Conservation (phyloP, 1,139 yeast genomes). For the Yamadazyma triangularis region DNA sequence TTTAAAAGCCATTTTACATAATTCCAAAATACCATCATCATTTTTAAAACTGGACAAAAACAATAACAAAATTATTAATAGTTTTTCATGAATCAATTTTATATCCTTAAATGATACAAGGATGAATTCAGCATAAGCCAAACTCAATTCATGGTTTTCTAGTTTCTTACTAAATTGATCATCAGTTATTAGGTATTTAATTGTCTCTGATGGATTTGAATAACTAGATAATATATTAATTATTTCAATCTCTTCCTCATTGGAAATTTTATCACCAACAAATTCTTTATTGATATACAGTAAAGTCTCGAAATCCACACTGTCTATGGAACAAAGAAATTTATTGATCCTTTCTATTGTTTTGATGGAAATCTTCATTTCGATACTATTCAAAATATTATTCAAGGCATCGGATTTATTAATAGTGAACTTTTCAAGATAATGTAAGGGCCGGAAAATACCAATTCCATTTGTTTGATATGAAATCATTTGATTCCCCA, state of each 20-base stretch:
- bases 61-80: slow-evolving; percentile 8
- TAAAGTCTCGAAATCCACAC: slow-evolving; percentile 4
- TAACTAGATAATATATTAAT: slow-evolving; percentile 13
- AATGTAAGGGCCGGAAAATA: slow-evolving; percentile 28
- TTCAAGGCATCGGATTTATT: slow-evolving; percentile 13
- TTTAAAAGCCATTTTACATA: slow-evolving; percentile 6
- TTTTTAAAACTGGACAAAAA: slow-evolving; percentile 9
- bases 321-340: slow-evolving; percentile 3
- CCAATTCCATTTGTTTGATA: slow-evolving; percentile 35
- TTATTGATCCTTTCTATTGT: slow-evolving; percentile 19
- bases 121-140: slow-evolving; percentile 2
- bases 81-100: slow-evolving; percentile 6
- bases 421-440: slow-evolving; percentile 22
- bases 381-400: slow-evolving; percentile 4
- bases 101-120: slow-evolving; percentile 9
- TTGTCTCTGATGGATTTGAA: slow-evolving; percentile 8
- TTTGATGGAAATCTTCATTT: slow-evolving; percentile 20
- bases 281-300: slow-evolving; percentile 6
- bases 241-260: slow-evolving; percentile 12
- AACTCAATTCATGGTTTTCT: slow-evolving; percentile 4
- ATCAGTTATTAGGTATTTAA: slow-evolving; percentile 18
- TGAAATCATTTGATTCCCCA: slow-evolving; percentile 10
- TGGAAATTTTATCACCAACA: slow-evolving; percentile 5
- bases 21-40: slow-evolving; percentile 4
- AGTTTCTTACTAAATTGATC: slow-evolving; percentile 1